Base-by-base conservation (phyloP, 257 asterid species). In the Fraxinus cuspidata region DNA sequence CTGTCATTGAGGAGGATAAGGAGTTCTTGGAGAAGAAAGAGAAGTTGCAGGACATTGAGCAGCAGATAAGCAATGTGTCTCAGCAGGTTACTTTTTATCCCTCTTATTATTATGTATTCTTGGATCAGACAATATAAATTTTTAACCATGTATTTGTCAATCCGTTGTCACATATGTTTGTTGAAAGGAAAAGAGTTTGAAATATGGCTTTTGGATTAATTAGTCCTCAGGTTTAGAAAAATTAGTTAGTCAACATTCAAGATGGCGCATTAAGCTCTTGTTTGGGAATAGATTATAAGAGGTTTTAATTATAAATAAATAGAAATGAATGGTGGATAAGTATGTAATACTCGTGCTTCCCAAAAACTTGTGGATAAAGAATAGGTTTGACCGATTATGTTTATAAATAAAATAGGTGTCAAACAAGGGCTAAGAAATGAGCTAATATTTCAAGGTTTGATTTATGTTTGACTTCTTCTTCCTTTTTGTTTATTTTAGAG, bases 51-150 rank as follows among this genome's bases (percentile, higher is more conserved):
- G 94, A 86, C 69, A 79, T 93, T 19, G 99, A 96, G 86, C 92
- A 84, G 89, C 97, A 92, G 81, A 92, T 96, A 79, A 88, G 92
- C 78, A 90, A 79, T 81, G 98, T 93, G 58, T 96, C 99, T 82
- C 97, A 83, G 89, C 97, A 96, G 99, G 99, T 96, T 77, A 58
- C 31, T 74, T 81, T 71, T 53, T 70, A 44, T 76, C 76, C 77
- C 16, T 70, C 23, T 68, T 71, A 12, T 73, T 18, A 5, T 75
- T 74, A 32, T 53, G 70, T 32, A 21, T 67, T 68, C 28, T 78
- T 69, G 19, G 29, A 25, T 31, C 18, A 38, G 12, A 31, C 18
- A 73, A 15, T 73, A 28, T 63, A 35, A 49, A 44, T 38, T 31
- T 31, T 12, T 44, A 21, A 21, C 69, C 80, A 47, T 21, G 37